Conservation (phyloP, 345 rosid genomes). For the Luvunga scandens region DNA sequence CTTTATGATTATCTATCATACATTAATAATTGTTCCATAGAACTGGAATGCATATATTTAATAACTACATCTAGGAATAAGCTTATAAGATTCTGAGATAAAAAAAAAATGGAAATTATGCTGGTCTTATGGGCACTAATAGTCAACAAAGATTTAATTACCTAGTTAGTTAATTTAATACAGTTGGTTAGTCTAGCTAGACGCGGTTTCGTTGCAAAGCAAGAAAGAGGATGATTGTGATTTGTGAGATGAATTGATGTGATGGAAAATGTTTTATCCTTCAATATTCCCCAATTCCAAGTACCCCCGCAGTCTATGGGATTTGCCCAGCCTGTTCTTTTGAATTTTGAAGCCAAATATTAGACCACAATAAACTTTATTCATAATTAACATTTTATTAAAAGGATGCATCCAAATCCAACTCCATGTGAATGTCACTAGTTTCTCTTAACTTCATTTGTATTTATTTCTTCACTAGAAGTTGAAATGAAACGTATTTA, state of each 20-base stretch:
- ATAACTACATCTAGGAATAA: not conserved
- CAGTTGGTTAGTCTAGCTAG: not conserved
- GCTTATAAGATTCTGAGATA: not conserved
- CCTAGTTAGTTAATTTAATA: not conserved
- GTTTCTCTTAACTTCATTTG: not conserved
- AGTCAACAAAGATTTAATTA: slow-evolving; percentile 7
- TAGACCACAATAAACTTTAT: too few species aligned
- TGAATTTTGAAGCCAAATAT: slow-evolving; percentile 12
- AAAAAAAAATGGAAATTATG: not conserved
- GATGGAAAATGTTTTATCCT: slow-evolving; percentile 6
- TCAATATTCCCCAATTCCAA: not conserved
- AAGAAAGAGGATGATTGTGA: not conserved
- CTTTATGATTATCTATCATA: not conserved
- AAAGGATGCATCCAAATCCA: slow-evolving; percentile 7
- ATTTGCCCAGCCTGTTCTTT: slow-evolving; percentile 36
- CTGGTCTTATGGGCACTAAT: slow-evolving; percentile 7
- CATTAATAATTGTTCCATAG: not conserved
- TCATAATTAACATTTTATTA: slow-evolving; percentile 21
- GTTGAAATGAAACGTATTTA: not conserved
- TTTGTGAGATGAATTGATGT: slow-evolving; percentile 10
- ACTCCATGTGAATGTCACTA: not conserved
- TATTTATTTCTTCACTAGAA: too few species aligned
- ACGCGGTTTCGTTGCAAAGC: slow-evolving; percentile 39
- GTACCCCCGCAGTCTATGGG: slow-evolving; percentile 43
- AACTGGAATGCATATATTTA: not conserved